phyloP scores from a whole-genome alignment of 1,284 basidiomycete genomes.

The Microbotryomycetes sp. region DNA sequence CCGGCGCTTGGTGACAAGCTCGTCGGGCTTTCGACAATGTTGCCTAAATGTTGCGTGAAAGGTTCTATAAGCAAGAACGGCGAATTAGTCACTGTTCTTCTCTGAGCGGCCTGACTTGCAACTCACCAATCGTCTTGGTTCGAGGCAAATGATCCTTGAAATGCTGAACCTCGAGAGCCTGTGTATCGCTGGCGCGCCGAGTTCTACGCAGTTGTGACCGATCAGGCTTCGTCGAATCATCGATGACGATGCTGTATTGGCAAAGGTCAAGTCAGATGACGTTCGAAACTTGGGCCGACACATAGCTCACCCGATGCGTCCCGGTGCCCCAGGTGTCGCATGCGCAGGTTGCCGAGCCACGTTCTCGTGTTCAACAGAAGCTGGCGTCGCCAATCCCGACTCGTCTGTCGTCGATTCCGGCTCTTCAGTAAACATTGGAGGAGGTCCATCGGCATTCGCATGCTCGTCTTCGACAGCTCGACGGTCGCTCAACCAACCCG shows the following conservation, averaged over 20 bases:
- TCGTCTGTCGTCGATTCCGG: constrained; percentile 17
- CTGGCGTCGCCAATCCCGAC: background rate
- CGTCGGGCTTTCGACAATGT: constrained; percentile 13
- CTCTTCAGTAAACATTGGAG: constrained; percentile 14
- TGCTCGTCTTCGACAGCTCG: constrained; percentile 46
- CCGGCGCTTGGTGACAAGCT: background rate
- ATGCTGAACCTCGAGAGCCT: background rate
- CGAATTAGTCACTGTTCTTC: background rate
- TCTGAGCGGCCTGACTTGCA: background rate
- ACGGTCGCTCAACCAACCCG: constrained; percentile 36
- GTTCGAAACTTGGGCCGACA: too few species aligned
- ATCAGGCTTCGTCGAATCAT: constrained; percentile 19
- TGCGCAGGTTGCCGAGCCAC: background rate
- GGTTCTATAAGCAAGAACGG: background rate
- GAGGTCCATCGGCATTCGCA: background rate
- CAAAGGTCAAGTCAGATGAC: background rate
- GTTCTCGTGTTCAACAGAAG: background rate
- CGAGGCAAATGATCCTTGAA: background rate
- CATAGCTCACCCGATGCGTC: constrained; percentile 14
- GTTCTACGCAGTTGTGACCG: background rate
- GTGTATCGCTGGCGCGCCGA: background rate
- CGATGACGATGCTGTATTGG: constrained; percentile 16
- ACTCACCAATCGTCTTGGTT: background rate
- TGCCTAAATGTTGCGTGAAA: constrained; percentile 3
- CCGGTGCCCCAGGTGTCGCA: background rate